These are phyloP conservation scores for Candida stauntonica DNA, from an alignment of 805 yeast species.

Conservation along the genomic window DNA sequence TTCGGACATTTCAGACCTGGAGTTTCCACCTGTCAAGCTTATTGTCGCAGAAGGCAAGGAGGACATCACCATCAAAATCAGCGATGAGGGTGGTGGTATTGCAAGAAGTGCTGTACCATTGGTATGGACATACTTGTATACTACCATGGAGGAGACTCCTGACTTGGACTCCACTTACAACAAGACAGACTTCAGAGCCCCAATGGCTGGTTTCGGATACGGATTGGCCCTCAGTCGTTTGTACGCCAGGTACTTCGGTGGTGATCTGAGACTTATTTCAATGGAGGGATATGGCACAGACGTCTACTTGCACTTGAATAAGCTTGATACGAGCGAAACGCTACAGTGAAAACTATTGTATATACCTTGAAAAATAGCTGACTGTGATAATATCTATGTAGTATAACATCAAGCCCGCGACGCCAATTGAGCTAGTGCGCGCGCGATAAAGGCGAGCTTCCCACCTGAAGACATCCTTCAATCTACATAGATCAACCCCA, in stretches of 20 bases:
- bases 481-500: no score
- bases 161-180: constrained; percentile 37
- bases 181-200: constrained; percentile 71
- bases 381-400: no score
- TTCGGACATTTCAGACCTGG: constrained; percentile 50
- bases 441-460: no score
- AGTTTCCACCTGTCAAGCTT: constrained; percentile 79
- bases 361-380: neutral
- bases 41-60: constrained; percentile 86
- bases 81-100: constrained; percentile 94
- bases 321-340: constrained; percentile 50
- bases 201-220: constrained; percentile 93
- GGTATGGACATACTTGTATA: constrained; percentile 88
- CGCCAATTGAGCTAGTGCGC: neutral
- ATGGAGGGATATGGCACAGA: constrained; percentile 97
- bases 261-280: constrained; percentile 78
- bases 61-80: constrained; percentile 84
- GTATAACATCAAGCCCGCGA: no score
- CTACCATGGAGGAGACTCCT: constrained; percentile 77
- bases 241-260: constrained; percentile 88
- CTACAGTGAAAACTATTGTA: constrained; percentile 13
- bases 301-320: constrained; percentile 79
- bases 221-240: constrained; percentile 83
- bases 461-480: no score
- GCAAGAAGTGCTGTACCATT: constrained; percentile 78